These are phyloP conservation scores for Hypoxylon sp. DNA, from an alignment of 2,329 filamentous ascomycete species.

Conservation along the genomic window DNA sequence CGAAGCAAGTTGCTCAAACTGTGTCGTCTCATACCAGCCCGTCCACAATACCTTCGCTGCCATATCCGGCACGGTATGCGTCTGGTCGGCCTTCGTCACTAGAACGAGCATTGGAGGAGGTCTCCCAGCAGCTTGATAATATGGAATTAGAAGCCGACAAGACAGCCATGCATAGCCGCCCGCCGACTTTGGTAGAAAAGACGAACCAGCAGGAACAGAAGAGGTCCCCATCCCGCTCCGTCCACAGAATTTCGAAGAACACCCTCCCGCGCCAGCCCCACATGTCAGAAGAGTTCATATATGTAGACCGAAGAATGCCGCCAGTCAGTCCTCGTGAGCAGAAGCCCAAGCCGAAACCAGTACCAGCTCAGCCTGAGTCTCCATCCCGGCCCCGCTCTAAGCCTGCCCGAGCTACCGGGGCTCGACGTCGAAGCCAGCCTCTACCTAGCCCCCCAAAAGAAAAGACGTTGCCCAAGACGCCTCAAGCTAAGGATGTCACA, in stretches of 20 bases:
- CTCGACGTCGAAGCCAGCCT: neutral
- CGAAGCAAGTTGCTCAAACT: constrained; percentile 12
- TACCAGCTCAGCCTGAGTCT: neutral
- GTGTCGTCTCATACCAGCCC: constrained; percentile 32
- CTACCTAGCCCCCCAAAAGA: constrained; percentile 14
- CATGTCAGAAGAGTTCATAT: constrained; percentile 28
- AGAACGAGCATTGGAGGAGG: constrained; percentile 44
- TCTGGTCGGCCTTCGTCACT: constrained; percentile 44
- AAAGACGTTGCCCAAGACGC: constrained; percentile 26
- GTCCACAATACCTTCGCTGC: constrained; percentile 42
- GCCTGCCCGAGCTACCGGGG: constrained; percentile 14
- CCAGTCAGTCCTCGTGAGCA: constrained; percentile 8
- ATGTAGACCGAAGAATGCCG: constrained; percentile 34
- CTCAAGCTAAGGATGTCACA: constrained; percentile 33
- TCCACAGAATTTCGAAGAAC: neutral
- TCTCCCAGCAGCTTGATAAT: constrained; percentile 40
- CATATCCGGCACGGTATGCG: constrained; percentile 43
- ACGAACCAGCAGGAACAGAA: constrained; percentile 20
- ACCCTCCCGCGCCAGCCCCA: constrained; percentile 20
- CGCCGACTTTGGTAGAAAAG: constrained; percentile 20
- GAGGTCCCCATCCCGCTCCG: constrained; percentile 1
- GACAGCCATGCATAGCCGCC: neutral
- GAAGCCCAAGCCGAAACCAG: constrained; percentile 24
- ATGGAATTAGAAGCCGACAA: constrained; percentile 29
- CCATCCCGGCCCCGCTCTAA: constrained; percentile 26